Conservation (phyloP, 2,329 filamentous ascomycete species). For the Colletotrichum tropicale region DNA sequence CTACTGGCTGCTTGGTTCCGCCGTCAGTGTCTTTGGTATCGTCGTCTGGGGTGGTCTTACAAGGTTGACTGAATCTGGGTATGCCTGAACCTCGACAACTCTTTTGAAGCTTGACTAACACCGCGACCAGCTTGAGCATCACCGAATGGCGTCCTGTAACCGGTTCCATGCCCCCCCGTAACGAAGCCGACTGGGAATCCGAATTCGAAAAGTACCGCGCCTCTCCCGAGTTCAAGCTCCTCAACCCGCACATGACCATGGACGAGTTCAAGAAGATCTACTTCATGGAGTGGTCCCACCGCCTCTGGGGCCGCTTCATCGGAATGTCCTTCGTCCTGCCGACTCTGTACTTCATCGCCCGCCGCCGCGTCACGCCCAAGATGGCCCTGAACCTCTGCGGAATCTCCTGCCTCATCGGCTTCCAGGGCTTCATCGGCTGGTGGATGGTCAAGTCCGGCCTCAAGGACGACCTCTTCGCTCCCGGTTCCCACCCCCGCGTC, state of each 20-base stretch:
- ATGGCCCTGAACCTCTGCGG: slow-evolving; percentile 82
- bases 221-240: slow-evolving; percentile 88
- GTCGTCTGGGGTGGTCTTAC: slow-evolving; percentile 95
- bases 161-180: slow-evolving; percentile 84
- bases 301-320: slow-evolving; percentile 91
- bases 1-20: slow-evolving; percentile 92
- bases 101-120: not conserved
- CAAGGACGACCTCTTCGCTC: slow-evolving; percentile 93
- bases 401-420: slow-evolving; percentile 88
- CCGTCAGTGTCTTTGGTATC: slow-evolving; percentile 93
- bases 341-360: slow-evolving; percentile 84
- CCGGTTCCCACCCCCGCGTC: slow-evolving; percentile 88
- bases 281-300: slow-evolving; percentile 98
- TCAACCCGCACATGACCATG: slow-evolving; percentile 93
- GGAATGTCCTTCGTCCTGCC: slow-evolving; percentile 90
- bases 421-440: slow-evolving; percentile 96
- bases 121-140: slow-evolving; percentile 77
- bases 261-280: slow-evolving; percentile 98
- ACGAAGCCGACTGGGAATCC: slow-evolving; percentile 81
- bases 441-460: slow-evolving; percentile 99
- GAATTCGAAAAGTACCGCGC: slow-evolving; percentile 93
- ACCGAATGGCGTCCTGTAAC: slow-evolving; percentile 99
- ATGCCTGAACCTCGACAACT: slow-evolving; percentile 30
- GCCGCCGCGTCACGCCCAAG: slow-evolving; percentile 74
- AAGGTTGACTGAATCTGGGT: slow-evolving; percentile 95